Conservation (phyloP, 208 protist genomes). For the Polymyxa betae region DNA sequence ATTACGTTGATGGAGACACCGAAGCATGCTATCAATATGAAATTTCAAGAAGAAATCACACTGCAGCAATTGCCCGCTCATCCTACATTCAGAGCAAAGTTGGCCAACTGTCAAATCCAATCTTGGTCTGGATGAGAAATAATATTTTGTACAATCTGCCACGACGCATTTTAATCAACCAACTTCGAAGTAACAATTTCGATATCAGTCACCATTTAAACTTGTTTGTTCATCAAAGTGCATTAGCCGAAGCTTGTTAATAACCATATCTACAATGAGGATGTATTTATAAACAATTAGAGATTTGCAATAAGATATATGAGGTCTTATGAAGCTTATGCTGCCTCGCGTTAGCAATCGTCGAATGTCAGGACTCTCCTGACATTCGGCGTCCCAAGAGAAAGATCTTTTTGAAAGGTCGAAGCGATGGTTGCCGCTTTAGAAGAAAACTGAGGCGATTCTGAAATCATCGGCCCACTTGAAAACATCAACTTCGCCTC, state of each 20-base stretch:
- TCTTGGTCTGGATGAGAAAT: conserved; percentile 12
- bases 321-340: no score
- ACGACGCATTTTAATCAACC: neutral
- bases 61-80: neutral
- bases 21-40: conserved; percentile 52
- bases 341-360: neutral
- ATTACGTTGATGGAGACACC: conserved; percentile 29
- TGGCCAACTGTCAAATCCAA: conserved; percentile 23
- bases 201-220: neutral
- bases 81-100: conserved; percentile 40
- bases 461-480: neutral
- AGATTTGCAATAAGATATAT: neutral
- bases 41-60: neutral
- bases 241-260: neutral
- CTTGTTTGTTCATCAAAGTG: neutral
- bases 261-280: neutral
- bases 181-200: conserved; percentile 25
- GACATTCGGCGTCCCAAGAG: neutral
- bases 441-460: neutral
- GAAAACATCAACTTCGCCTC: neutral
- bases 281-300: neutral
- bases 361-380: neutral
- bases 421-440: neutral
- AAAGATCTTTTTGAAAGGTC: no score
- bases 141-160: conserved; percentile 33